Evolutionary conservation across 352 stramenopile species (phyloP), one percentile per base, ranked within the genome.

Genomic region (Globisporangium spinosum): DNA sequence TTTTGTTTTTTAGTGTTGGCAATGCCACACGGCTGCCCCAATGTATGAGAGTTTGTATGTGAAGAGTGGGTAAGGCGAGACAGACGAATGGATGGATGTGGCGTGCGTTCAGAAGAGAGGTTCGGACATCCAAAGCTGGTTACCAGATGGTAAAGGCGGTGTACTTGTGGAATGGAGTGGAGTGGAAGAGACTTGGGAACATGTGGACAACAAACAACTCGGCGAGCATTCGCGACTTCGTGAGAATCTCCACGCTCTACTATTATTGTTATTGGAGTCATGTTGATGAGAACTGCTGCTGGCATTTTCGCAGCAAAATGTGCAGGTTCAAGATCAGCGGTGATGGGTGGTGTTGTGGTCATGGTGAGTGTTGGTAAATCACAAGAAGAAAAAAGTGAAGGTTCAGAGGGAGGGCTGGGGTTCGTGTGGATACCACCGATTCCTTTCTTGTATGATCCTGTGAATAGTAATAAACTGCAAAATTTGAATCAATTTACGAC

Each of bases 21-120:
- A 15, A 43, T 43, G 35, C 35, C 35, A 43, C 35, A 17, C 35
- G 10, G 35, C 10, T 43, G 0, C 35, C 35, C 35, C 12, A 17
- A 43, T 13, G 13, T 59, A 59, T 59, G 54, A 15, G 27, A 43
- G 54, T 59, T 59, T 59, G 54, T 59, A 59, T 40, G 25, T 8
- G 12, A 13, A 13, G 38, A 47, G 38, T 47, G 38, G 38, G 13
- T 47, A 47, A 47, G 38, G 5, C 17, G 38, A 47, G 13, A 47
- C 38, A 45, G 38, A 45, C 38, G 10, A 3, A 17, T 17, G 12
- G 9, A 15, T 45, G 10, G 12, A 17, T 45, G 10, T 45, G 29
- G 38, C 38, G 38, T 45, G 38, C 12, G 38, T 45, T 45, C 38
- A 45, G 38, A 45, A 17, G 12, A 17, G 2, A 45, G 38, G 4